Evolutionary conservation across 1,139 yeast species (phyloP).

Genomic region (Nadsonia commutata): DNA sequence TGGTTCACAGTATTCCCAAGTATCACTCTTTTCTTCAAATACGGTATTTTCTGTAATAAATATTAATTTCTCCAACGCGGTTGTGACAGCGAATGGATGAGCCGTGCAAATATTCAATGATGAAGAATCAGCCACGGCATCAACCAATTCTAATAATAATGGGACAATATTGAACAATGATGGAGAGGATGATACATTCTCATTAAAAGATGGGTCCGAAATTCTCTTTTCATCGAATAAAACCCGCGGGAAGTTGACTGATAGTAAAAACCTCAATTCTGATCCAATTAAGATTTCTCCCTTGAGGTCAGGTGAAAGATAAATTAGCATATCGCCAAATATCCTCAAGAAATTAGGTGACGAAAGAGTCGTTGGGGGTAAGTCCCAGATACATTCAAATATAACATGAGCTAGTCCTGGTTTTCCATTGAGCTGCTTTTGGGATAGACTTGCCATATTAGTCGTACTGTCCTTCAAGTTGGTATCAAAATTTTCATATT

Average conservation of each 20-base stretch:
- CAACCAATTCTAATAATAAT: constrained; percentile 16
- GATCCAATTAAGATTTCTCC: constrained; percentile 24
- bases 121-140: constrained; percentile 18
- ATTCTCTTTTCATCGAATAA: constrained; percentile 10
- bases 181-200: neutral
- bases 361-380: neutral
- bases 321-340: constrained; percentile 27
- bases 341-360: constrained; percentile 5
- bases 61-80: constrained; percentile 12
- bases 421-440: too few relatives aligned
- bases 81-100: constrained; percentile 11
- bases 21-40: constrained; percentile 8
- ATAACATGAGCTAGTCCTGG: neutral
- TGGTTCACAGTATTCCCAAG: neutral
- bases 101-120: constrained; percentile 11
- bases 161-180: constrained; percentile 9
- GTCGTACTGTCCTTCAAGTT: too few relatives aligned
- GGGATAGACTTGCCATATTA: too few relatives aligned
- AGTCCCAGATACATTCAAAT: neutral
- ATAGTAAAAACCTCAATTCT: constrained; percentile 30
- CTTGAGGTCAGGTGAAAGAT: constrained; percentile 22
- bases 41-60: constrained; percentile 1
- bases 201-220: neutral
- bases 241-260: constrained; percentile 32
- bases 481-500: too few relatives aligned